Percentiles rank a stretch among this genome's conserved stretches.
Evolutionary conservation across 164 flowering plant genomes (phyloP).

Genomic region (Chloranthus sessilifolius): DNA sequence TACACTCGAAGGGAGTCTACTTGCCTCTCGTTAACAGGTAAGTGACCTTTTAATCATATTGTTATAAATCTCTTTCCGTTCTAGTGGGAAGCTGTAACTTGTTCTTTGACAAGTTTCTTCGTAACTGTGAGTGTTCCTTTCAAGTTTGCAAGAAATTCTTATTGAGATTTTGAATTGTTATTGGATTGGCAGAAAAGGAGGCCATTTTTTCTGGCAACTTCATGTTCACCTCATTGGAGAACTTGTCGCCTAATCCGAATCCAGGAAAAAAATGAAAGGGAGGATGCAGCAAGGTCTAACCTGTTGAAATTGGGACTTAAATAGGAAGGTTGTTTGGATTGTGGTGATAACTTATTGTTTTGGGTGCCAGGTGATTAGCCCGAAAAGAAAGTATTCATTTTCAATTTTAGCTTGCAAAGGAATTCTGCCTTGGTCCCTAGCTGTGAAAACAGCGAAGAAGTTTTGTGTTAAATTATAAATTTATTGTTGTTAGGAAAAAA

Average conservation of each 20-base stretch:
- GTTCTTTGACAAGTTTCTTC: not conserved
- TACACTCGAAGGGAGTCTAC: conserved; percentile 69
- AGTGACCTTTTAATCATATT: not conserved
- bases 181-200: conserved; percentile 59
- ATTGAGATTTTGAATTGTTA: not conserved
- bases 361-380: too few species aligned
- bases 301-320: not conserved
- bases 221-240: conserved; percentile 65
- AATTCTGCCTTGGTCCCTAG: too few species aligned
- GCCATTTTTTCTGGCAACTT: conserved; percentile 88
- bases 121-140: too few species aligned
- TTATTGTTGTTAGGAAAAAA: too few species aligned
- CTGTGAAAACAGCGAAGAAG: too few species aligned
- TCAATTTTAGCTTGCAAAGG: too few species aligned
- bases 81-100: not conserved
- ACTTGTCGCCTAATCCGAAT: conserved; percentile 9
- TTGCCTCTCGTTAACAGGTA: conserved; percentile 80
- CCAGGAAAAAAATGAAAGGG: not conserved
- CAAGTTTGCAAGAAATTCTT: not conserved
- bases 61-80: not conserved
- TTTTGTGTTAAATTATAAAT: too few species aligned
- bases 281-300: not conserved
- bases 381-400: too few species aligned
- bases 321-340: too few species aligned
- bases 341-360: too few species aligned